Evolutionary conservation across 768 basidiomycete species (phyloP).

Genomic region (Suillus ampliporus): DNA sequence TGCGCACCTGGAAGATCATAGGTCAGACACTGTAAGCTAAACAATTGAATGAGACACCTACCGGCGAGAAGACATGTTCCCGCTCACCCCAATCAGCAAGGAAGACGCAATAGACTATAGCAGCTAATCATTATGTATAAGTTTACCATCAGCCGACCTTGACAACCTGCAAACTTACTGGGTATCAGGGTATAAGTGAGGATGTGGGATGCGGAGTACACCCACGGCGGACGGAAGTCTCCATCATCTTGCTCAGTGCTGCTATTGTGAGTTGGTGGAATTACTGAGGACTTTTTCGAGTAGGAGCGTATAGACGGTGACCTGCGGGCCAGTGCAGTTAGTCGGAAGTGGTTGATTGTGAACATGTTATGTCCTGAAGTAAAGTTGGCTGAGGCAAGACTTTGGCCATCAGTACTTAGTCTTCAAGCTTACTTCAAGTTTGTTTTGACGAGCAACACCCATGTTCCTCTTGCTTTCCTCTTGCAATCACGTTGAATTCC

Average conservation of each 20-base stretch:
- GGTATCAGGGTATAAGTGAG: constrained; percentile 62
- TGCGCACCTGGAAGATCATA: constrained; percentile 48
- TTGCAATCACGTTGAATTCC: neutral
- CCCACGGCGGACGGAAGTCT: constrained; percentile 68
- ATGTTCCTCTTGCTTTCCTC: neutral
- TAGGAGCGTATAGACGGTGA: neutral
- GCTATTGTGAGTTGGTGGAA: neutral
- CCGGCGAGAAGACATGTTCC: constrained; percentile 74
- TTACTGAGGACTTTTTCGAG: neutral
- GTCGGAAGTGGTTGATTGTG: constrained; percentile 4
- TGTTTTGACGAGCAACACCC: too few species aligned
- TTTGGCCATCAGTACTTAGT: too few species aligned
- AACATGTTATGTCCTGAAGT: constrained; percentile 5
- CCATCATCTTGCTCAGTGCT: constrained; percentile 21
- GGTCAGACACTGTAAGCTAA: constrained; percentile 1
- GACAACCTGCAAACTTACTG: constrained; percentile 40
- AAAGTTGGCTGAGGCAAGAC: neutral
- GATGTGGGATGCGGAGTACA: constrained; percentile 56
- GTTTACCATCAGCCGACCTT: neutral
- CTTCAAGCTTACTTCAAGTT: too few species aligned
- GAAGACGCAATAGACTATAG: constrained; percentile 62
- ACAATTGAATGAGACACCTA: constrained; percentile 39
- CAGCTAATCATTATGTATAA: constrained; percentile 41
- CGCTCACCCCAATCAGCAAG: constrained; percentile 71
- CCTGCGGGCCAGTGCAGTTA: constrained; percentile 6